Base-by-base conservation (phyloP, 805 yeast genomes). In the Saccharomyces eubayanus region DNA sequence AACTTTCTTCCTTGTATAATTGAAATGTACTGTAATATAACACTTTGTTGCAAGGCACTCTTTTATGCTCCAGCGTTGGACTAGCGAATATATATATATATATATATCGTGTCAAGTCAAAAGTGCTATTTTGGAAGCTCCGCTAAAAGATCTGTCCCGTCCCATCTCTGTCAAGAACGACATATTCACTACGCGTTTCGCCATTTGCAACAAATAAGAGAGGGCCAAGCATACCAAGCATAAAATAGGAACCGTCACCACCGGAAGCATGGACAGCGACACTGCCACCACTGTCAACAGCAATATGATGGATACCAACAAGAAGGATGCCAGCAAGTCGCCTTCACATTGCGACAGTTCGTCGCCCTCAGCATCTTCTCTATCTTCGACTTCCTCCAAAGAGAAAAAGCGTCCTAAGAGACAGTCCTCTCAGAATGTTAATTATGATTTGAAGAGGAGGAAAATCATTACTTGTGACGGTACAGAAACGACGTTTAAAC, bases 381-480 rank as follows among this genome's bases (percentile, higher is more conserved):
- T 51, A n/a, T 54, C 55, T 24, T 55, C 47, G 14, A 46, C 49
- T 16, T 47, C 53, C 16, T 43, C 46, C 24, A 49, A 36, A 36
- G 43, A 36, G 43, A 36, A 60, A 47, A 59, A 53, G 30, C 59
- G 69, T 11, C 69, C 70, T 2, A 62, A 64, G 49, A 59, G 71
- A 52, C 56, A 66, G 6, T 53, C 68, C 12, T 62, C 70, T 2
- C 55, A 53, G 36, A 66, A 65, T 47, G 69, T 68, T n/a, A 65
- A 68, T 53, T 68, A 68, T 41, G 62, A 67, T 51, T 54, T 68
- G 51, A 68, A 67, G 54, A 66, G 62, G 52, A 58, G 68, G 29
- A 63, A 61, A 36, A 64, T 68, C 36, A 64, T 68, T 48, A 63
- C 63, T 14, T 59, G 64, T 2, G 65, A 63, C 30, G 64, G 60